Conservation (phyloP, 1,284 basidiomycete species). For the Serendipita sp. region DNA sequence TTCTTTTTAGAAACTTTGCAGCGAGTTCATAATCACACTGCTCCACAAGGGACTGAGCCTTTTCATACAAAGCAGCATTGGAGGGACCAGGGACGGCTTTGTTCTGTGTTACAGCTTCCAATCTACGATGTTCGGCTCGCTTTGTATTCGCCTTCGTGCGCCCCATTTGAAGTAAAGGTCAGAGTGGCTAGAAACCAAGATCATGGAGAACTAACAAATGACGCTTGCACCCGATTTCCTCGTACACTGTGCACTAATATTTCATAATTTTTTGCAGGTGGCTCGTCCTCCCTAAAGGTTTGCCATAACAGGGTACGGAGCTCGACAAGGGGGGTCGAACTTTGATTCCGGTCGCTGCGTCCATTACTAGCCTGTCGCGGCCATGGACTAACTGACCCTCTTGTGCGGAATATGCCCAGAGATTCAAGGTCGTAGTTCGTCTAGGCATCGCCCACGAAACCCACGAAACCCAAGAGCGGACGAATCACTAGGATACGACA, state of each 20-base stretch:
- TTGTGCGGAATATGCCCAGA: no score
- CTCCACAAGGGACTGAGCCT: constrained; percentile 62
- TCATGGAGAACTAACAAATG: neutral
- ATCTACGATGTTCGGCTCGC: constrained; percentile 28
- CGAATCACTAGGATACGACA: no score
- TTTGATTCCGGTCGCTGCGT: no score
- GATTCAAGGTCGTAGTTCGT: no score
- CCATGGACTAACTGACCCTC: no score
- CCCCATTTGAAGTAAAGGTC: constrained; percentile 36
- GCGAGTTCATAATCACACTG: constrained; percentile 79
- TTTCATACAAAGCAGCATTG: constrained; percentile 45
- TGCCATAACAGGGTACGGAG: neutral
- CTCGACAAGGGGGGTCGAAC: no score
- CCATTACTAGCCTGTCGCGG: no score
- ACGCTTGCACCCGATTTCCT: no score
- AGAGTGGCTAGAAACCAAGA: neutral
- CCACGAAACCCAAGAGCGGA: no score
- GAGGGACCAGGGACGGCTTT: constrained; percentile 27
- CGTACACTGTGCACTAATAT: no score
- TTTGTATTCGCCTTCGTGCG: constrained; percentile 42
- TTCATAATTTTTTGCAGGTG: no score
- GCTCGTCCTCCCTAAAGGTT: neutral
- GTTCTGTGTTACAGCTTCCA: constrained; percentile 17
- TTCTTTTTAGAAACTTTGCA: constrained; percentile 52
- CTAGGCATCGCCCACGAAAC: no score